Evolutionary conservation across 73 alveolate genomes (phyloP), one percentile per base, ranked within the genome.

Genomic region (Diophrys appendiculata): DNA sequence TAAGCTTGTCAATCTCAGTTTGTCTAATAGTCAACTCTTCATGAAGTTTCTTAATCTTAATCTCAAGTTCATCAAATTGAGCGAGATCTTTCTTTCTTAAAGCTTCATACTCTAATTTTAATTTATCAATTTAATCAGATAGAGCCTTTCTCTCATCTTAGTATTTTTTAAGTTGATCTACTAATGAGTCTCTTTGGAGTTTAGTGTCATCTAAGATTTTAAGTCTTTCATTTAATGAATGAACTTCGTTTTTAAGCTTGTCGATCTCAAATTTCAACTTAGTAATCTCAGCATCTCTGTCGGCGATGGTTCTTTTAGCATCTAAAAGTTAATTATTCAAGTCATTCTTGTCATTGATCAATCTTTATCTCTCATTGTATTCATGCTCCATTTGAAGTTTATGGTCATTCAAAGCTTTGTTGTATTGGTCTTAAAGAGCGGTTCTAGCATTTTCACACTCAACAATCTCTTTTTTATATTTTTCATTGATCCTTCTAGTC

Each of bases 341-440:
- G 24, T 80, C 89, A 29, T 33, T 65, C n/a, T 80, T 80, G 26
- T 80, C 82, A 3, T 27, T 29, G 1, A 71, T 52, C 13, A 80
- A 25, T 30, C 29, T 23, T 68, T 80, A 33, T 55, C 89, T 69
- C 55, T 29, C 73, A 1, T 80, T 52, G 33, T 23, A 80, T 54
- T 80, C 89, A 18, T 70, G 65, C 33, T 70, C 80, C 60, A 54
- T 13, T 60, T 80, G 75, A 27, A 68, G 72, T 33, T 30, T 71
- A 30, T 80, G 89, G 31, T 80, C 89, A 1, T 70, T 73, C 5
- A 71, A 67, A 8, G 82, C 77, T 11, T 65, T 28, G 71, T 72
- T 80, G 30, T 43, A 80, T 29, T 80, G 72, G 31, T 27, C 60
- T 65, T 80, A 53, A 13, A 80, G 89, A 23, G 72, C 77, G 33